Evolutionary conservation across 2,329 filamentous ascomycete species (phyloP).

Genomic region (Diaporthe sp.): DNA sequence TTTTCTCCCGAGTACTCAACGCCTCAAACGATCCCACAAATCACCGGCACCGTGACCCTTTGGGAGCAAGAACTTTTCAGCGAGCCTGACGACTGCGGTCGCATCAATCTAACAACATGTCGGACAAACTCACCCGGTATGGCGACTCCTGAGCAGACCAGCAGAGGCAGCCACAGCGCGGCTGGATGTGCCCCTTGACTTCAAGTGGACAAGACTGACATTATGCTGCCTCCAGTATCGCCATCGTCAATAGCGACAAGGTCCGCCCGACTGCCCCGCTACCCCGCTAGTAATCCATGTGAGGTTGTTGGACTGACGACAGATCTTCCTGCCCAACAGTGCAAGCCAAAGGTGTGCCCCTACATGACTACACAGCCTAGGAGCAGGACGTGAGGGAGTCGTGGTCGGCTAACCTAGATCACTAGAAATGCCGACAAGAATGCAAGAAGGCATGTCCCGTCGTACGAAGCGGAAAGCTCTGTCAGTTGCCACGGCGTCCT

Average conservation of each 20-base stretch:
- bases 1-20: neutral
- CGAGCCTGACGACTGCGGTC: constrained; percentile 32
- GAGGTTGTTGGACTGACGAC: constrained; percentile 52
- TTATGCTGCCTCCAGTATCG: constrained; percentile 77
- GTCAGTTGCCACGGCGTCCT: constrained; percentile 74
- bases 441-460: constrained; percentile 99
- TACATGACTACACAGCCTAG: neutral
- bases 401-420: constrained; percentile 35
- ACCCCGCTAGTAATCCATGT: constrained; percentile 51
- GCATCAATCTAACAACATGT: constrained; percentile 69
- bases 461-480: constrained; percentile 89
- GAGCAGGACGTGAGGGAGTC: too few relatives aligned
- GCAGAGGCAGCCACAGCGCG: neutral
- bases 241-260: constrained; percentile 99
- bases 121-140: constrained; percentile 95
- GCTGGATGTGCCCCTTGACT: neutral
- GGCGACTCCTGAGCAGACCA: constrained; percentile 5
- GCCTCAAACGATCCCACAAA: neutral
- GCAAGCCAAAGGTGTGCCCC: constrained; percentile 82
- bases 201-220: constrained; percentile 41
- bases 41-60: neutral
- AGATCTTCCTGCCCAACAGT: constrained; percentile 64
- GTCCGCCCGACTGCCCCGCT: constrained; percentile 65
- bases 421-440: constrained; percentile 96
- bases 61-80: constrained; percentile 31